Percentiles rank a stretch among this genome's conserved stretches.
Conservation (phyloP, 768 basidiomycete species). For the Leccinum uliginosum region DNA sequence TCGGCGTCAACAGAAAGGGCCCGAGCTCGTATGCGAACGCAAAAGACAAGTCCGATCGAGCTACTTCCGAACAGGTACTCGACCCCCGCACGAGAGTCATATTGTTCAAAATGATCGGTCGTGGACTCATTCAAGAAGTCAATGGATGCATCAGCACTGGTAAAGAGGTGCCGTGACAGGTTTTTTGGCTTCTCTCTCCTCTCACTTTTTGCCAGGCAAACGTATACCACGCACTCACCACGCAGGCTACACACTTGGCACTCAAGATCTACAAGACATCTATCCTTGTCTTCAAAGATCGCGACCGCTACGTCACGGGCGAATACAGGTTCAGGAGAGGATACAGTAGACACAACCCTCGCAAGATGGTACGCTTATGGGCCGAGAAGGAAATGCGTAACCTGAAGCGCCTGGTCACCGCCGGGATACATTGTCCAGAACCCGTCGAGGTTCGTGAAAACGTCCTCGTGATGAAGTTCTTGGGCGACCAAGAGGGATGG, state of each 20-base stretch:
- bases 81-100: slow-evolving; percentile 95
- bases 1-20: slow-evolving; percentile 88
- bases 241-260: slow-evolving; percentile 61
- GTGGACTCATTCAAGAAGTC: slow-evolving; percentile 82
- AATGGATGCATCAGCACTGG: slow-evolving; percentile 97
- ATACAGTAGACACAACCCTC: slow-evolving; percentile 84
- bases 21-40: slow-evolving; percentile 81
- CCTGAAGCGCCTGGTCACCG: slow-evolving; percentile 75
- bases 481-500: slow-evolving; percentile 82
- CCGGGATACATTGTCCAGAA: slow-evolving; percentile 82
- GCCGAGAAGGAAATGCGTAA: slow-evolving; percentile 99
- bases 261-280: slow-evolving; percentile 99
- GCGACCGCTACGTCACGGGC: slow-evolving; percentile 94
- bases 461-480: slow-evolving; percentile 91
- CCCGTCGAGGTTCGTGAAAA: slow-evolving; percentile 94
- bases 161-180: slow-evolving; percentile 71
- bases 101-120: slow-evolving; percentile 92
- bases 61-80: slow-evolving; percentile 94
- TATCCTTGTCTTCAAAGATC: slow-evolving; percentile 94
- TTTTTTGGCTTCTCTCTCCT: neutral
- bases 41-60: slow-evolving; percentile 96
- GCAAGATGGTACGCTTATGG: slow-evolving; percentile 99
- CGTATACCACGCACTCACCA: slow-evolving; percentile 85
- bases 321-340: slow-evolving; percentile 94
- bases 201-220: slow-evolving; percentile 67